Evolutionary conservation across 1,284 basidiomycete species (phyloP).

Genomic region (Cystobasidiaceae sp.): DNA sequence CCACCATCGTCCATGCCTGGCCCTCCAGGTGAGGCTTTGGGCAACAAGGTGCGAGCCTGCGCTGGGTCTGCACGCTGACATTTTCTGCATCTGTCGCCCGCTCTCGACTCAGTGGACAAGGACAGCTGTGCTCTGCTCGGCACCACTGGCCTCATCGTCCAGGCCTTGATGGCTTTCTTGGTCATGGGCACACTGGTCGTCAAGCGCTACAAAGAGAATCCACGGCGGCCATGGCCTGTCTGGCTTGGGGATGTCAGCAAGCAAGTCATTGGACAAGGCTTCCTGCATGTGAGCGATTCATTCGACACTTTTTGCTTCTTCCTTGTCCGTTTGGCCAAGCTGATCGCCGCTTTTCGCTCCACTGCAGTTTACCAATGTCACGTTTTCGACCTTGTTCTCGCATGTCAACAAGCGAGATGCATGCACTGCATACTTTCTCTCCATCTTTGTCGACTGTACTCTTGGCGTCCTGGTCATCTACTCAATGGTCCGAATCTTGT

Average conservation of each 20-base stretch:
- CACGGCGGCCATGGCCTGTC: slow-evolving; percentile 83
- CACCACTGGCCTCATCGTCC: slow-evolving; percentile 46
- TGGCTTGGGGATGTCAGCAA: slow-evolving; percentile 90
- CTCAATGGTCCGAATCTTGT: slow-evolving; percentile 64
- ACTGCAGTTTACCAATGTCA: slow-evolving; percentile 55
- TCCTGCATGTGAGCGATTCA: slow-evolving; percentile 64
- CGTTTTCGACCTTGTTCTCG: slow-evolving; percentile 64
- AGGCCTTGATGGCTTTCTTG: slow-evolving; percentile 69
- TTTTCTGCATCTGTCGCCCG: not conserved
- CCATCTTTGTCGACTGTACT: slow-evolving; percentile 90
- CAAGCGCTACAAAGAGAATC: slow-evolving; percentile 80
- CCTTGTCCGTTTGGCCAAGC: not conserved
- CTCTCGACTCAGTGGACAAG: slow-evolving; percentile 31
- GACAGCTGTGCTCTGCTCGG: slow-evolving; percentile 49
- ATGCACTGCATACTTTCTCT: slow-evolving; percentile 83
- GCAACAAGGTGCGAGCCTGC: too few species aligned
- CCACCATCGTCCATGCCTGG: not conserved
- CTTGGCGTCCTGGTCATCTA: slow-evolving; percentile 84
- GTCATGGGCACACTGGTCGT: slow-evolving; percentile 78
- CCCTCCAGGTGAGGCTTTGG: not conserved
- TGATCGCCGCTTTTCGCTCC: not conserved
- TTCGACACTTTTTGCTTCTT: not conserved
- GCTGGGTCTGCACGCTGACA: too few species aligned
- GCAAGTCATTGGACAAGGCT: slow-evolving; percentile 84
- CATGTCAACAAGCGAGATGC: slow-evolving; percentile 60